These are phyloP conservation scores for Polyporus tsugae DNA, from an alignment of 1,284 basidiomycete genomes.

Conservation along the genomic window DNA sequence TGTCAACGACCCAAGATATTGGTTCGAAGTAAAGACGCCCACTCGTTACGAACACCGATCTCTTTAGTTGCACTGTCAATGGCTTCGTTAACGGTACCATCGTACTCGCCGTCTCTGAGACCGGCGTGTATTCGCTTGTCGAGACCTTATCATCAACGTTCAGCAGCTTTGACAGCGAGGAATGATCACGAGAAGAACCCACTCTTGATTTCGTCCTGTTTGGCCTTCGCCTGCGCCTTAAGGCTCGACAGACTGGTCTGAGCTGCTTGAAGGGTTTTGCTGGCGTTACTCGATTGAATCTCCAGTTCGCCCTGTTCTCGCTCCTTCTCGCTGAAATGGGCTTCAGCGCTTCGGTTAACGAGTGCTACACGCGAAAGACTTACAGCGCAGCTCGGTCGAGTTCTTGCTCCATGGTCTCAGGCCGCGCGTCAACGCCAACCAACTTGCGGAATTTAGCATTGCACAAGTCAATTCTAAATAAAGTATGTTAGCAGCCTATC, in stretches of 20 bases:
- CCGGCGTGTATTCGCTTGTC: conserved; percentile 63
- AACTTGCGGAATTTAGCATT: conserved; percentile 71
- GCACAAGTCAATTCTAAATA: conserved; percentile 65
- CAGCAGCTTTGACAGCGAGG: not conserved
- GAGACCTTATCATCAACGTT: conserved; percentile 48
- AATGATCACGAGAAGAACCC: conserved; percentile 26
- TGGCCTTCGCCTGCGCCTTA: conserved; percentile 67
- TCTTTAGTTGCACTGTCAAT: conserved; percentile 64
- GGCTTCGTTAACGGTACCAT: conserved; percentile 57
- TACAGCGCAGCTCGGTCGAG: conserved; percentile 68
- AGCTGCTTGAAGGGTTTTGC: conserved; percentile 64
- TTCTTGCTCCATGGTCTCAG: conserved; percentile 77
- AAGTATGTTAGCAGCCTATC: conserved; percentile 3
- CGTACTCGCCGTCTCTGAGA: conserved; percentile 45
- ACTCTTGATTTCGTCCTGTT: conserved; percentile 73
- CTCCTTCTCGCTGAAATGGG: conserved; percentile 67
- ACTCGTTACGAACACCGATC: conserved; percentile 65
- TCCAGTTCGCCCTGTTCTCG: conserved; percentile 67
- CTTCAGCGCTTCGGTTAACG: not conserved
- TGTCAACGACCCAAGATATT: not conserved
- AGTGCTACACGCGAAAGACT: conserved; percentile 34
- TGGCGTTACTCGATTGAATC: conserved; percentile 54
- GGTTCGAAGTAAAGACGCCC: conserved; percentile 30
- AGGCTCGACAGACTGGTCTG: conserved; percentile 69
- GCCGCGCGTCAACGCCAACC: conserved; percentile 63